These are phyloP conservation scores for Tuber indicum DNA, from an alignment of 495 filamentous ascomycete species.

Conservation along the genomic window DNA sequence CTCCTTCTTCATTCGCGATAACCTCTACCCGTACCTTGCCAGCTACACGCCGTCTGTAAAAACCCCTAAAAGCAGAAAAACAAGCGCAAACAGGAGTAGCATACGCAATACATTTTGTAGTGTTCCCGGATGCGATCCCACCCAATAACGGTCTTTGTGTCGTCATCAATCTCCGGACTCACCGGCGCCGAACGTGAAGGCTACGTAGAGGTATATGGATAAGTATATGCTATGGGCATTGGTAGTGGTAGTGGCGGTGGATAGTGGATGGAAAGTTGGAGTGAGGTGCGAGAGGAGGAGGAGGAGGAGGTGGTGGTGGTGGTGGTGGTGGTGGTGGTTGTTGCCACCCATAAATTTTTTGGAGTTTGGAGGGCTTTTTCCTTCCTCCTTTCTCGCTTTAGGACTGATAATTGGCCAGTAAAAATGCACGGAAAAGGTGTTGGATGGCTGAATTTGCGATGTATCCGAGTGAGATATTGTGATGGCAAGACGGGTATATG, in stretches of 20 bases:
- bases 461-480: too few relatives aligned
- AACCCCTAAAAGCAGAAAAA: not conserved
- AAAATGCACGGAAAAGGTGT: not conserved
- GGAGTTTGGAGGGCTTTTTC: not conserved
- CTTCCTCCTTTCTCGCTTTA: constrained; percentile 5
- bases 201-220: not conserved
- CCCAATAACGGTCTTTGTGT: constrained; percentile 56
- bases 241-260: not conserved
- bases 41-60: constrained; percentile 49
- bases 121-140: constrained; percentile 96
- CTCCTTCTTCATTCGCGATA: constrained; percentile 98
- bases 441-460: too few relatives aligned
- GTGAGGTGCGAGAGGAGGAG: constrained; percentile 1
- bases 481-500: too few relatives aligned
- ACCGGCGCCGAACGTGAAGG: constrained; percentile 26
- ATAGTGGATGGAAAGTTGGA: not conserved
- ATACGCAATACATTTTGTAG: constrained; percentile 90
- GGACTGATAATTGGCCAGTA: constrained; percentile 4
- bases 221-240: not conserved
- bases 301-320: too few relatives aligned
- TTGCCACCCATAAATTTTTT: constrained; percentile 6
- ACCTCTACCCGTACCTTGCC: constrained; percentile 95
- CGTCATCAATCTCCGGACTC: constrained; percentile 24
- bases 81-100: constrained; percentile 45
- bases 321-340: constrained; percentile 15